Percentiles rank a stretch among this genome's conserved stretches.
Evolutionary conservation across 345 rosid genomes (phyloP).

Genomic region (Rhizophora apiculata): DNA sequence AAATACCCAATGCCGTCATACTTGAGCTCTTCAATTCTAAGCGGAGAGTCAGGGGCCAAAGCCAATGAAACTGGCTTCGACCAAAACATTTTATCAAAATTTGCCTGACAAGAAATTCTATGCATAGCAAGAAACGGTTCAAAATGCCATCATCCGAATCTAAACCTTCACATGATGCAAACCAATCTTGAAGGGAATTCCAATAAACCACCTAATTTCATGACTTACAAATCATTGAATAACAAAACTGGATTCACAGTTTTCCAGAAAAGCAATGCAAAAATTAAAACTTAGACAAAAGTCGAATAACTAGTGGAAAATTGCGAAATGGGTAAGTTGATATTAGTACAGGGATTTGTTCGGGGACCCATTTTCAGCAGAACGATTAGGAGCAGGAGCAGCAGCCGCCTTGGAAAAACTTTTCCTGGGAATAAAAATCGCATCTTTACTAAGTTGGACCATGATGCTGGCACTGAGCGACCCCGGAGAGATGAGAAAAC

Average conservation of each 20-base stretch:
- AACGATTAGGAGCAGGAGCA: constrained; percentile 32
- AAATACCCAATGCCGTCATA: constrained; percentile 58
- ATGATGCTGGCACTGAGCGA: constrained; percentile 23
- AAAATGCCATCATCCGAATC: not conserved
- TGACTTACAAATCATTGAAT: not conserved
- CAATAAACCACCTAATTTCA: not conserved
- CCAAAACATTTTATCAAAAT: constrained; percentile 72
- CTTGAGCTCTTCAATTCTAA: constrained; percentile 69
- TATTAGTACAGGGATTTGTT: constrained; percentile 37
- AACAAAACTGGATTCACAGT: not conserved
- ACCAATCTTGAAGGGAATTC: not conserved
- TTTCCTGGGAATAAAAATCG: constrained; percentile 25
- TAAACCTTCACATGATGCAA: too few relatives aligned
- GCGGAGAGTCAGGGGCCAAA: constrained; percentile 61
- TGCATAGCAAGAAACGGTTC: not conserved
- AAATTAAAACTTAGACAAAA: not conserved
- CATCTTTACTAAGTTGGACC: constrained; percentile 22
- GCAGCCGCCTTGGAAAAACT: constrained; percentile 43
- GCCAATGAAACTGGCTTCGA: constrained; percentile 88
- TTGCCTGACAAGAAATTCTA: constrained; percentile 41
- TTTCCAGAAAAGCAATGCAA: not conserved
- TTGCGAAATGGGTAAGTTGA: not conserved
- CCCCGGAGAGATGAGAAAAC: constrained; percentile 27
- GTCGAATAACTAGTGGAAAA: not conserved
- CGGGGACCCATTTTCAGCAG: constrained; percentile 25